Percentiles rank a stretch among this genome's conserved stretches.
These are phyloP conservation scores for Pyrenula aspistea DNA, from an alignment of 495 filamentous ascomycete species.

Conservation along the genomic window DNA sequence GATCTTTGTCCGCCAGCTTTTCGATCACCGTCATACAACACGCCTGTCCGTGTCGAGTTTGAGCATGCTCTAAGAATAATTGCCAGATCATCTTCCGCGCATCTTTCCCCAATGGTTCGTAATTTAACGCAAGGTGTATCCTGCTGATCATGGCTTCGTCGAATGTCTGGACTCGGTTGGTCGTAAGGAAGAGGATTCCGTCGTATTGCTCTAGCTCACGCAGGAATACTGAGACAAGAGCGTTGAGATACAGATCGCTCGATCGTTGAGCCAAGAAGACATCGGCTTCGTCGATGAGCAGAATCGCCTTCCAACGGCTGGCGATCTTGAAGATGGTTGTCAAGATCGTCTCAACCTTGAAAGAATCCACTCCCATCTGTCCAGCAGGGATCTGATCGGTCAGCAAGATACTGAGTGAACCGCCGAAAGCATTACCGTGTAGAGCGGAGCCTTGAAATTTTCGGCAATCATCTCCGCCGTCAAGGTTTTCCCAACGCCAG, in stretches of 20 bases:
- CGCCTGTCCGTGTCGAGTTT: no score
- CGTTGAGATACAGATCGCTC: constrained; percentile 13
- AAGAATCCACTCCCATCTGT: constrained; percentile 10
- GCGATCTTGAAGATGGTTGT: constrained; percentile 16
- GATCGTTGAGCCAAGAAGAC: constrained; percentile 22
- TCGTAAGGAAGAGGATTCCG: constrained; percentile 22
- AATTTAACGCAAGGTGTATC: constrained; percentile 30
- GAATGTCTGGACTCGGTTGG: constrained; percentile 16
- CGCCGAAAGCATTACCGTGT: no score
- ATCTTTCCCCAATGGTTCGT: constrained; percentile 19
- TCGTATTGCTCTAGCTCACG: constrained; percentile 45
- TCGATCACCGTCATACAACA: not conserved
- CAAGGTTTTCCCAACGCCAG: constrained; percentile 22
- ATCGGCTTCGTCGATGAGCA: constrained; percentile 34
- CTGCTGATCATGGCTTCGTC: constrained; percentile 33
- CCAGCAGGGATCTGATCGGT: constrained; percentile 12
- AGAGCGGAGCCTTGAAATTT: constrained; percentile 16
- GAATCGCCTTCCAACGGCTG: constrained; percentile 18
- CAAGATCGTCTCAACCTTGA: constrained; percentile 11
- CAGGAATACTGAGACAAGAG: constrained; percentile 31
- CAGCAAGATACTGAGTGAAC: no score
- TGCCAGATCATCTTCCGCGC: constrained; percentile 16
- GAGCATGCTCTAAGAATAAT: no score
- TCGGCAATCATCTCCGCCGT: constrained; percentile 21
- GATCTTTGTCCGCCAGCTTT: constrained; percentile 1